phyloP scores from a whole-genome alignment of 345 rosid species.

The Zanthoxylum bungeanum region DNA sequence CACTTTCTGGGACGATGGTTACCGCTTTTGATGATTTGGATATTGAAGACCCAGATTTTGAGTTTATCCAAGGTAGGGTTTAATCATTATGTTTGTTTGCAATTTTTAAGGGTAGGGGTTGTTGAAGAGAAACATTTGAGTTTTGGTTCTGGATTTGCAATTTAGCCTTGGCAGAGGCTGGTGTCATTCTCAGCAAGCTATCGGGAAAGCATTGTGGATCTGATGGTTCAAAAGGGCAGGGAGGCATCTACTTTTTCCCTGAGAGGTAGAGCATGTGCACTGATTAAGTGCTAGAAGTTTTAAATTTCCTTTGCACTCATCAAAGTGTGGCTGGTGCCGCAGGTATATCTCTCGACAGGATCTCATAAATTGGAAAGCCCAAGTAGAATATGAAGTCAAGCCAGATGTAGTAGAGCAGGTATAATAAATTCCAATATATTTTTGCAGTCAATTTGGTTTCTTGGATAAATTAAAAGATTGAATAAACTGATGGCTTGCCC shows the following conservation, averaged over 20 bases:
- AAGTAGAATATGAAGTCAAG: conserved; percentile 52
- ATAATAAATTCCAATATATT: conserved; percentile 19
- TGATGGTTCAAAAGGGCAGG: conserved; percentile 26
- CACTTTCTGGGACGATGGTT: conserved; percentile 53
- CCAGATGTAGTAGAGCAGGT: conserved; percentile 60
- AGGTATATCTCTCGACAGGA: conserved; percentile 72
- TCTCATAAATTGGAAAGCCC: conserved; percentile 82
- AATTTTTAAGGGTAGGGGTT: not conserved
- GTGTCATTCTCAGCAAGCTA: conserved; percentile 65
- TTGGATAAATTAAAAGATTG: not conserved
- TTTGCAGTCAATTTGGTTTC: not conserved
- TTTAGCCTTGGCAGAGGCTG: conserved; percentile 84
- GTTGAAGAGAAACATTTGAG: not conserved
- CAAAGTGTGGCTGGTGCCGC: conserved; percentile 22
- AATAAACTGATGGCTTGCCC: conserved; percentile 17
- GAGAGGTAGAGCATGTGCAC: conserved; percentile 43
- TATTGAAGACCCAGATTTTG: conserved; percentile 58
- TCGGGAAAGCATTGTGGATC: conserved; percentile 21
- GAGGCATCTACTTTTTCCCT: conserved; percentile 42
- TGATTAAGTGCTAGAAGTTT: not conserved
- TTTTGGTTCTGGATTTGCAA: conserved; percentile 6
- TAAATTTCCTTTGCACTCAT: not conserved
- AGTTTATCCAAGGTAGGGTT: conserved; percentile 58
- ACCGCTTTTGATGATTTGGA: conserved; percentile 77
- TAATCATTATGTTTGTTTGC: conserved; percentile 4